Base-by-base conservation (phyloP, 129 eudicot genomes). In the Mikania micrantha region DNA sequence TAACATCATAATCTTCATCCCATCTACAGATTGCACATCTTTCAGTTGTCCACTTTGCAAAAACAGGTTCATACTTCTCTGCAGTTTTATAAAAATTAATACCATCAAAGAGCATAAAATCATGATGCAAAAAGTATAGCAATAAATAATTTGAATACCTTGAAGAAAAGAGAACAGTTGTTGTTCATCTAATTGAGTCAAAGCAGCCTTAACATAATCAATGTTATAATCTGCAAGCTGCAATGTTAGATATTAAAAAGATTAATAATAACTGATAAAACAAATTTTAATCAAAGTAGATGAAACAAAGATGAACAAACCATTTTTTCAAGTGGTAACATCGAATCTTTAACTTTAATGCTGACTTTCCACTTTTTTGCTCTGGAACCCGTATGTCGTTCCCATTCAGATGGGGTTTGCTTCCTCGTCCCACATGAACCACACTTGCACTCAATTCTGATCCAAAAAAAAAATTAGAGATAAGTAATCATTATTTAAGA, bases 21-120 rank as follows among this genome's bases (percentile, higher is more conserved):
- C 99, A 94, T 77, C 95, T 83, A 71, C 99, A 94, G 34, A 94
- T 62, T 67, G 99, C 99, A 87, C 99, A 94, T 59, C 87, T 76
- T 81, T 94, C 99, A 11, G 94, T 77, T 45, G 97, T 94, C 99
- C 99, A 94, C 82, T 82, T 94, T 73, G 85, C 79, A 81, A 56
- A 52, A 59, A 94, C 85, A 79, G 99, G 93, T 72, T 90, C 82
- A 53, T 87, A 94, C 11, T 81, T 79, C 73, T 71, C 99, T 94
- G 83, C 47, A 21, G 69, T 47, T 63, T 28, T 17, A 20, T 8
- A 27, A 60, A 75, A 53, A 52, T 24, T 12, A 11, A 65, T 39
- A 47, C 44, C 40, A 52, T 60, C 29, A 50, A 48, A 38, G 53
- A 50, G 63, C 50, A 2, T 7, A 27, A 27, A 56, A 7, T 27